Percentiles rank a stretch among this genome's conserved stretches.
These are phyloP conservation scores for Prototheca wickerhamii DNA, from an alignment of 163 green algal species.

Conservation along the genomic window DNA sequence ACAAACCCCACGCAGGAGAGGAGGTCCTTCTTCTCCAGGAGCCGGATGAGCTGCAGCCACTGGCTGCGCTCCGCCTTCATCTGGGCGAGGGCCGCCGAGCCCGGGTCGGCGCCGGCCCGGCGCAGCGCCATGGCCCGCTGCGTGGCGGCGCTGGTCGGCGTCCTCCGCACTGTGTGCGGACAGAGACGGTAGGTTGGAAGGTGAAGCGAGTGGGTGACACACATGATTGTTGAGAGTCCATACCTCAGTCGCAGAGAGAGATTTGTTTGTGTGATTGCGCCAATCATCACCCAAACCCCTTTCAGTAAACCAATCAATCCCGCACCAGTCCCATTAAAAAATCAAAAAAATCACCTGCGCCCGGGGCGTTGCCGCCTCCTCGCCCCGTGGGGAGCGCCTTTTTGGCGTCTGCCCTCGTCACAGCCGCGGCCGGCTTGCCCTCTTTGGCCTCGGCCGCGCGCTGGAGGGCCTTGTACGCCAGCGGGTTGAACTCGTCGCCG, in stretches of 20 bases:
- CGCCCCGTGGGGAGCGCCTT: conserved; percentile 45
- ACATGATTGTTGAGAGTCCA: too few relatives aligned
- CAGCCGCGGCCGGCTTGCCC: conserved; percentile 27
- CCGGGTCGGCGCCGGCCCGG: conserved; percentile 3
- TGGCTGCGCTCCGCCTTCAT: conserved; percentile 49
- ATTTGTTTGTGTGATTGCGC: too few relatives aligned
- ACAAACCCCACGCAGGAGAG: conserved; percentile 84
- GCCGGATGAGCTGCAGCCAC: conserved; percentile 64
- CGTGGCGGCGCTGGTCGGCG: too few relatives aligned
- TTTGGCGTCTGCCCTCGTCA: conserved; percentile 37
- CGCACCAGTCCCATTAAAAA: too few relatives aligned
- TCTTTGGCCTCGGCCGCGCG: conserved; percentile 33
- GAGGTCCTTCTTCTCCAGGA: conserved; percentile 66
- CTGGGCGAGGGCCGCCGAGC: conserved; percentile 10
- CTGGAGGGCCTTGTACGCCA: conserved; percentile 24
- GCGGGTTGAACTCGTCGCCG: conserved; percentile 42
- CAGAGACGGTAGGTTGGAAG: too few relatives aligned
- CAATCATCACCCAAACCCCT: too few relatives aligned
- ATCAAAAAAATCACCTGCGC: too few relatives aligned
- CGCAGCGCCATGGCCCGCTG: not conserved
- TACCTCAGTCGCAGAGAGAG: too few relatives aligned
- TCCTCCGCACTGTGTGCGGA: too few relatives aligned
- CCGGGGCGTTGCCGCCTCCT: conserved; percentile 22
- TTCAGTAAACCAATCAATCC: too few relatives aligned
- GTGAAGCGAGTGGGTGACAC: too few relatives aligned